Evolutionary conservation across 192 early-diverging fungal genomes (phyloP), one percentile per base, ranked within the genome.

Genomic region (Rhizophagus clarus): DNA sequence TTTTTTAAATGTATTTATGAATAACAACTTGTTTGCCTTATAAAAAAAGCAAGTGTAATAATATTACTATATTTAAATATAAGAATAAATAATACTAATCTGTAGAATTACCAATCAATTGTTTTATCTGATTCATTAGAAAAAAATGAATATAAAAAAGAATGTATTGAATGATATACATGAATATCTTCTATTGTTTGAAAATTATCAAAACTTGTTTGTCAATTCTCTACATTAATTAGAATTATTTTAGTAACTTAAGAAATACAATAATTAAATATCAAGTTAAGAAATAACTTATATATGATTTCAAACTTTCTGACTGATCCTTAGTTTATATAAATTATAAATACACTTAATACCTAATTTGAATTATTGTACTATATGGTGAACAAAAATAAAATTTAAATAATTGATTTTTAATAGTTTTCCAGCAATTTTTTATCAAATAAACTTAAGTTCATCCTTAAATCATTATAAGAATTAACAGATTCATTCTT

Each of bases 81-180:
- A 66, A 14, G 15, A 70, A 32, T 70, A 34, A 70, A 1, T 31
- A 40, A 11, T 22, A 28, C 22, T 26, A 3, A 63, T 28, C 5
- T 28, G 24, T 70, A 70, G 31, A 70, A 70, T 70, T 70, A 42
- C 68, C 68, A 70, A 40, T 70, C 31, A 31, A 70, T 14, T 70
- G 68, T 70, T 4, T 5, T 31, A 28, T 34, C 68, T 22, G 22
- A 17, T 22, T 4, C 15, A 72, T 61, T 51, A 1, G 51, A 8
- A 20, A 74, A 73, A 74, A 74, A 74, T 74, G 51, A 31, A 37
- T 15, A 12, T 32, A 74, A 61, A 9, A 74, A 60, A 74, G 72
- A 51, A 61, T 74, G 72, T 74, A 74, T 60, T 60, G 29, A 60
- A 74, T 74, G 72, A 20, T 74, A 51, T 60, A 61, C 10, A 5